Base-by-base conservation (phyloP, 345 rosid species). In the Kandelia obovata region DNA sequence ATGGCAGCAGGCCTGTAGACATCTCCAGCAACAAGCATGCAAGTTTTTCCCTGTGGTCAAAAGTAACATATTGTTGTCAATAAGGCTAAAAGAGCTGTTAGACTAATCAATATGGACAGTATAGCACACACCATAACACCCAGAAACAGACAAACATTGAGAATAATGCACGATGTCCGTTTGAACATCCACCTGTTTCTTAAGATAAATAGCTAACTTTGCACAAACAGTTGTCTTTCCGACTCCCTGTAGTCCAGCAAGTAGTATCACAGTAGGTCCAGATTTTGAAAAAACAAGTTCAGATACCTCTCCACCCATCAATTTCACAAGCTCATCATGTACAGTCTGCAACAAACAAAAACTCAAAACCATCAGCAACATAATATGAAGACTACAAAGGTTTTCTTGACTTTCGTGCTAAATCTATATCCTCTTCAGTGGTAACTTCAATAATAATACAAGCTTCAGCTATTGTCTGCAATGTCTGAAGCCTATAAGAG, bases 231-330 rank as follows among this genome's bases (percentile, higher is more conserved):
- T 91, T 58, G 99, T 95, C 88, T 95, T 95, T 32, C 99, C 97
- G 61, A 91, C 99, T 61, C 99, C 99, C 80, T 91, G 99, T 53
- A 95, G 81, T 72, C 99, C 99, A 73, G 99, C 99, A 82, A 95
- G 73, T 64, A 95, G 69, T 73, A 95, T 91, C 7, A 91, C 93
- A 1, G 96, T 89, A 27, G 99, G 97, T 66, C 86, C 84, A 53
- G 85, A 80, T 83, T 95, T 89, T 26, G 97, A 78, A 74, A 91
- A 95, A 13, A 80, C 92, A 66, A 95, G 84, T 82, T 91, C 97
- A 60, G 96, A 85, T 64, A 92, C 96, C 82, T 95, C 96, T 71
- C 97, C 99, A 67, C 99, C 99, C 99, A 95, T 95, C 85, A 95
- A 71, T 74, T 87, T 91, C 66, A 95, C 97, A 75, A 95, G 87